Conservation (phyloP, 2,329 filamentous ascomycete species). For the Gliomastix tumulicola region DNA sequence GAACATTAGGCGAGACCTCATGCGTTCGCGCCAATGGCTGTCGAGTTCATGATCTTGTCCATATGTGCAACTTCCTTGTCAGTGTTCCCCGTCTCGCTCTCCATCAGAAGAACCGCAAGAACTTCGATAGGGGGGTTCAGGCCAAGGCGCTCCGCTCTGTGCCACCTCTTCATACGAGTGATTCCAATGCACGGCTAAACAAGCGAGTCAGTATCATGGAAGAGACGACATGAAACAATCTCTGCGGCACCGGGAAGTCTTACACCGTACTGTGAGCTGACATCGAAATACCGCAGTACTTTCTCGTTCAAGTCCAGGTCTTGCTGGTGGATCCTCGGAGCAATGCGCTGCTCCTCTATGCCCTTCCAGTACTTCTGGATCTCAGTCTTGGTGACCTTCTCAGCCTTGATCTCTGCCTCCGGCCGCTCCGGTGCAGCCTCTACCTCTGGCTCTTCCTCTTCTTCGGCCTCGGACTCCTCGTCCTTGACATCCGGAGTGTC, state of each 20-base stretch:
- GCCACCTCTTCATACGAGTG: conserved; percentile 75
- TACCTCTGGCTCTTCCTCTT: conserved; percentile 11
- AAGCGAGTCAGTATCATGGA: neutral
- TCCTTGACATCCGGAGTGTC: conserved; percentile 11
- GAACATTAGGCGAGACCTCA: no score
- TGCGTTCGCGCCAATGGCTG: conserved; percentile 27
- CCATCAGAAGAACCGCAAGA: conserved; percentile 72
- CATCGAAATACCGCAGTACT: conserved; percentile 85
- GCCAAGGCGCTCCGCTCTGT: conserved; percentile 73
- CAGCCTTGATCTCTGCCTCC: conserved; percentile 49
- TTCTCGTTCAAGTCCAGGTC: conserved; percentile 70
- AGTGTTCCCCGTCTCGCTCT: conserved; percentile 52
- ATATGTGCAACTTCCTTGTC: conserved; percentile 58
- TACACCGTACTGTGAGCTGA: conserved; percentile 87
- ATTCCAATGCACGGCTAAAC: conserved; percentile 81
- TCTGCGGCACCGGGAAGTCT: no score
- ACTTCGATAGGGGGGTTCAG: conserved; percentile 88
- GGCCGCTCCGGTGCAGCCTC: conserved; percentile 30
- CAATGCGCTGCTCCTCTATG: conserved; percentile 62
- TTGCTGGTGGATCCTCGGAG: conserved; percentile 71
- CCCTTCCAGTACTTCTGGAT: conserved; percentile 72
- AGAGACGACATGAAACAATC: no score
- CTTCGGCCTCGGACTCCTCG: conserved; percentile 12
- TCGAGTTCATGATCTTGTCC: conserved; percentile 56
- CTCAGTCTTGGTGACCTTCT: conserved; percentile 58